Evolutionary conservation across 2,329 filamentous ascomycete genomes (phyloP).

Genomic region (Aquanectria penicillioides): DNA sequence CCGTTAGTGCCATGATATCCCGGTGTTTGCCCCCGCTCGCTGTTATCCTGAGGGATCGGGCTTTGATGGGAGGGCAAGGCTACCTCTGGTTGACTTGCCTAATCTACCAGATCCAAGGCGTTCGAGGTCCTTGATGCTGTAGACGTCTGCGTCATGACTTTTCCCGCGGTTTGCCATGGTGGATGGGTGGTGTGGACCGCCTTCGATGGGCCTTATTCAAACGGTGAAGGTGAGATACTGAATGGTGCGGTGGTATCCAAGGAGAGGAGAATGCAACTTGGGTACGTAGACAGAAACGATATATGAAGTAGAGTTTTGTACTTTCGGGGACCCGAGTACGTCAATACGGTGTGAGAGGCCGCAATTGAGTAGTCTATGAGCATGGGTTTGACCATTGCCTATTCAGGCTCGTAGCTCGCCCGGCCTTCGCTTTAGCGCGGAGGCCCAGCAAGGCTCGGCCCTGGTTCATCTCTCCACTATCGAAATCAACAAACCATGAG

Average conservation of each 20-base stretch:
- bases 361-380: too few species aligned
- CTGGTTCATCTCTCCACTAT: too few species aligned
- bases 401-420: too few species aligned
- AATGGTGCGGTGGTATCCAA: background rate
- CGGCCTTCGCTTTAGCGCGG: too few species aligned
- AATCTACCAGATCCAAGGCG: slow-evolving; percentile 13
- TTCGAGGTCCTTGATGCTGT: slow-evolving; percentile 19
- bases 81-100: slow-evolving; percentile 13
- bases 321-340: too few species aligned
- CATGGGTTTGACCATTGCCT: too few species aligned
- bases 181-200: background rate
- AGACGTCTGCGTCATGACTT: slow-evolving; percentile 11
- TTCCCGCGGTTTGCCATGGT: slow-evolving; percentile 22
- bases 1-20: background rate
- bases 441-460: too few species aligned
- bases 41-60: background rate
- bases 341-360: too few species aligned
- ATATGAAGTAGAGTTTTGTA: too few species aligned
- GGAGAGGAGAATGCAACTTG: background rate
- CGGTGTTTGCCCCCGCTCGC: background rate
- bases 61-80: background rate
- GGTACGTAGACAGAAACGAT: too few species aligned
- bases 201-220: too few species aligned
- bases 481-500: too few species aligned
- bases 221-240: background rate